Base-by-base conservation (phyloP, 2,329 filamentous ascomycete species). In the Biscogniauxia mediterranea region DNA sequence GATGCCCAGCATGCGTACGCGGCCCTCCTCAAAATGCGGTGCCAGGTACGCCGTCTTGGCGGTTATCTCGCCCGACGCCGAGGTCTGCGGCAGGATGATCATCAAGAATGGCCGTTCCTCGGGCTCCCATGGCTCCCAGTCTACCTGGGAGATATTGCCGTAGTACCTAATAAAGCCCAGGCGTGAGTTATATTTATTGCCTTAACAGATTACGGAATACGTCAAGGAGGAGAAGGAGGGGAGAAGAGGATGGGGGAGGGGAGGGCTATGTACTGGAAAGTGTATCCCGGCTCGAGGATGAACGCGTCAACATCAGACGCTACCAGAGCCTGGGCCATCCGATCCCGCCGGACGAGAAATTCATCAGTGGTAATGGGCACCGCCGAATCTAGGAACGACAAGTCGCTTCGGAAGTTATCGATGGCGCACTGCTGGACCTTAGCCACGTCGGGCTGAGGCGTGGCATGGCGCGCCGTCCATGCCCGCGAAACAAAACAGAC, bases 51-150 rank as follows among this genome's bases (percentile, higher is more conserved):
- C 82, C 1, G 83, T 87, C 65, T 80, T 83, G 2, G 85, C 84
- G 2, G 74, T 74, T 28, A 85, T 67, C 0, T 71, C 64, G 5
- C 80, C 82, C 7, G 75, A 71, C 1, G 67, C 56, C 0, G 69
- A 64, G n/a, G 72, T 70, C 38, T 74, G 64, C 0, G 86, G 85
- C 42, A 82, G 74, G 11, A 89, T 77, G 19, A 88, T 68, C 83
- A 89, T 87, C 21, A 89, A 70, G 61, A 89, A 87, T 0, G 86
- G 86, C 1, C 85, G 79, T 68, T 88, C 85, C 67, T 88, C 85
- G 0, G 85, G 85, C 76, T 88, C 85, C 85, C 85, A 88, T 0
- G 82, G 81, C 64, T 89, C 85, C 86, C 85, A 88, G 62, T 88
- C 82, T 0, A 70, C 71, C 68, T 88, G 85, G 0, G 83, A 86